Base-by-base conservation (phyloP, 306 rosid species). In the Medicago lupulina region DNA sequence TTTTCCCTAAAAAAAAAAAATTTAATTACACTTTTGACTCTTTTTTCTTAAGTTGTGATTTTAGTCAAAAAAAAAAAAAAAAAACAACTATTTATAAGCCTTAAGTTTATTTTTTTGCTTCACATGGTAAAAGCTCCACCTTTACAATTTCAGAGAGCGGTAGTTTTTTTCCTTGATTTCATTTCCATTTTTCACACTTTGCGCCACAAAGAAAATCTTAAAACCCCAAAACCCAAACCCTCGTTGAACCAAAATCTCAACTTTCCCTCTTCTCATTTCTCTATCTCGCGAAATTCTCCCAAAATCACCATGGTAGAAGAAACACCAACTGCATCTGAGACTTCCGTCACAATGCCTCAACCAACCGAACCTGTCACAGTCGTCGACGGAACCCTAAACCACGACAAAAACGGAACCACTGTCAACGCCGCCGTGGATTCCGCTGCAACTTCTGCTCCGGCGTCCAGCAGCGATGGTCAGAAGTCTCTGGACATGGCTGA, bases 251-350 rank as follows among this genome's bases (percentile, higher is more conserved):
- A 19, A 34, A 34, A 34, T 17, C 13, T 19, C 63, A 58, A 21
- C 9, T 17, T 38, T 19, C 16, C 16, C 21, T 14, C 28, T 61
- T 31, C 41, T 61, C 11, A 0, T 16, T 0, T 39, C 40, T 16
- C 46, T 55, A 12, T 58, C 68, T 23, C 16, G 43, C 17, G 25
- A 79, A 79, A 12, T 73, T 70, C 21, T 3, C 25, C 12, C 54
- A 47, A 67, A 36, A 21, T 5, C 54, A 78, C 67, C 28, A 93
- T 93, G 97, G 93, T 54, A 15, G 96, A 87, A 74, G 89, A 87
- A 76, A 89, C 87, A 71, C 60, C 88, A 43, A 21, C 72, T 28
- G 89, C 88, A 34, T 66, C 93, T 7, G 85, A 80, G 70, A 54
- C 82, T 73, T 85, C 91, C 1, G 84, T 63, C 9, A 74, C 85